Evolutionary conservation across 2,329 filamentous ascomycete species (phyloP), one percentile per base, ranked within the genome.

Genomic region (Pseudocercospora fuligena): DNA sequence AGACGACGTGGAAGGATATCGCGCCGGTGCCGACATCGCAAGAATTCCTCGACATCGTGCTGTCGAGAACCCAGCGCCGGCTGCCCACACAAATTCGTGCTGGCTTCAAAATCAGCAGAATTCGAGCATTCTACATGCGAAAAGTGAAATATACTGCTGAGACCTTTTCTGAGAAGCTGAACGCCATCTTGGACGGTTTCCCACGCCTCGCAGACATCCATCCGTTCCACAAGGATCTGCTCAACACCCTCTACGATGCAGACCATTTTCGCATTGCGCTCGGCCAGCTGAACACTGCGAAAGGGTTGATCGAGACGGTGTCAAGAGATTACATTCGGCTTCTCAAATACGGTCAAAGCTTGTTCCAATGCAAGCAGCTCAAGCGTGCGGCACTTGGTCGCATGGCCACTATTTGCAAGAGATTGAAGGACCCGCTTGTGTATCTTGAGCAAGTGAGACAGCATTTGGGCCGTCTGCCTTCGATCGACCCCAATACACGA

Each of bases 81-180:
- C 85, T 99, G 70, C 95, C 95, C 14, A 99, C 93, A 58, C 93
- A 97, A 84, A 98, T 99, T 78, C 89, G 95, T 76, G 89, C 94
- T 47, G 95, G 95, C 66, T 99, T 99, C 86, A 91, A 97, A 82
- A 97, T 98, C 79, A 92, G 89, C 79, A 89, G 94, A 87, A 97
- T 98, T 76, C 87, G 94, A 82, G 91, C 88, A 59, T 98, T 98
- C 83, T 98, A 98, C 82, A 97, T 94, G 54, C 87, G 95, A 80
- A 98, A 98, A 83, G 94, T 97, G 86, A 98, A 98, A 82, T 99
- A 93, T 82, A 97, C 95, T 5, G 90, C 94, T 78, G 95, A 99
- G 83, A 98, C 94, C 49, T 97, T 97, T 81, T 89, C 90, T 72
- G 95, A 99, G 80, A 98, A 98, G 83, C 89, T 99, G 73, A 88